phyloP scores from a whole-genome alignment of 345 rosid genomes.

The Citrus unshiu region DNA sequence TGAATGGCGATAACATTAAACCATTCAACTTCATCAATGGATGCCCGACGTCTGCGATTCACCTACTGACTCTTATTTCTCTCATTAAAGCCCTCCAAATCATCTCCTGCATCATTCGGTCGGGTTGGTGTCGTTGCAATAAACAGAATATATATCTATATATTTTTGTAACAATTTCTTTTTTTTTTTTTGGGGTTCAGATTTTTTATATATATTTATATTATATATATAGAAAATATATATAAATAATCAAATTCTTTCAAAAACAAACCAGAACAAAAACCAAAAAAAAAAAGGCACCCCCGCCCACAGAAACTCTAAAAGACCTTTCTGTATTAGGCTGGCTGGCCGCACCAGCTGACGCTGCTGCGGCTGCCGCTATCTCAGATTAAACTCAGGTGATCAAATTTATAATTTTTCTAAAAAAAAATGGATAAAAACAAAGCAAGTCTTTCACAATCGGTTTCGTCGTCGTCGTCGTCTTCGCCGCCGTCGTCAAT shows the following conservation, averaged over 20 bases:
- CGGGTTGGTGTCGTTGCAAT: slow-evolving; percentile 29
- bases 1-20: slow-evolving; percentile 4
- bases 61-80: neutral
- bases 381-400: neutral
- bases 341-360: slow-evolving; percentile 41
- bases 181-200: neutral
- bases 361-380: slow-evolving; percentile 21
- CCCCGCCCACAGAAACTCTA: neutral
- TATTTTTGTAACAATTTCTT: neutral
- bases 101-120: slow-evolving; percentile 23
- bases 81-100: slow-evolving; percentile 35
- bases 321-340: slow-evolving; percentile 9
- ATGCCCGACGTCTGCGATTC: neutral
- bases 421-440: neutral
- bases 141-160: neutral
- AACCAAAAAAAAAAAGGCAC: neutral
- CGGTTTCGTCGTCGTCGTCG: slow-evolving; percentile 8
- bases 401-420: too few relatives aligned
- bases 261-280: too few relatives aligned
- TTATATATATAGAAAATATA: neutral
- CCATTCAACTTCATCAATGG: neutral
- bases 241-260: neutral
- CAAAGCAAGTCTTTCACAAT: neutral
- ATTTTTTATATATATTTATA: neutral
- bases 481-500: slow-evolving; percentile 21